phyloP scores from a whole-genome alignment of 306 rosid genomes.

The Sophora flavescens region DNA sequence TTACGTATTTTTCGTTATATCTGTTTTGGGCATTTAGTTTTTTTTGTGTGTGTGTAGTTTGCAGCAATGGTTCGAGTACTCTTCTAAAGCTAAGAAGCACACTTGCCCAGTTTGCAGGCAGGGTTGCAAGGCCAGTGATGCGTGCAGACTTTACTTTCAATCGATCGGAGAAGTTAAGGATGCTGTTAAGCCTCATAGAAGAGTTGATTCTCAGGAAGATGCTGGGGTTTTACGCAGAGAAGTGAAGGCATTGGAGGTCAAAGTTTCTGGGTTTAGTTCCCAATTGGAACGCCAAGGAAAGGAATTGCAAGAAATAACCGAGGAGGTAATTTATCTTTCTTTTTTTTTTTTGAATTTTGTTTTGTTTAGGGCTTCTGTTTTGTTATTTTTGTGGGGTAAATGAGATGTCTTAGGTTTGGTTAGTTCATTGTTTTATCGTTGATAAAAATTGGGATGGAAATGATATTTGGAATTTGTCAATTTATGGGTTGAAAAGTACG shows the following conservation, averaged over 20 bases:
- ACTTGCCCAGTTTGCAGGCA: conserved; percentile 95
- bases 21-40: neutral
- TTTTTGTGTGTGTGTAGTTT: conserved; percentile 58
- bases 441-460: too few species aligned
- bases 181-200: conserved; percentile 49
- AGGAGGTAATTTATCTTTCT: too few species aligned
- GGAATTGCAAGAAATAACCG: too few species aligned
- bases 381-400: too few species aligned
- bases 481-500: too few species aligned
- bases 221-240: conserved; percentile 62
- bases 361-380: too few species aligned
- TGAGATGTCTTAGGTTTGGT: too few species aligned
- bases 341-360: too few species aligned
- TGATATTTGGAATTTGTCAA: too few species aligned
- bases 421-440: too few species aligned
- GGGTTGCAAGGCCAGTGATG: conserved; percentile 58
- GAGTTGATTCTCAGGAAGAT: conserved; percentile 52
- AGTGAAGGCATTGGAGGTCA: conserved; percentile 68
- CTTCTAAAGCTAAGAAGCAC: conserved; percentile 66
- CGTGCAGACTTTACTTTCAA: conserved; percentile 84
- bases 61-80: conserved; percentile 97
- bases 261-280: conserved; percentile 65
- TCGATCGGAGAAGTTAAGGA: conserved; percentile 72
- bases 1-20: conserved; percentile 25
- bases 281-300: conserved; percentile 60